Evolutionary conservation across 2,329 filamentous ascomycete genomes (phyloP), one percentile per base, ranked within the genome.

Genomic region (Pezicula rhizophila): DNA sequence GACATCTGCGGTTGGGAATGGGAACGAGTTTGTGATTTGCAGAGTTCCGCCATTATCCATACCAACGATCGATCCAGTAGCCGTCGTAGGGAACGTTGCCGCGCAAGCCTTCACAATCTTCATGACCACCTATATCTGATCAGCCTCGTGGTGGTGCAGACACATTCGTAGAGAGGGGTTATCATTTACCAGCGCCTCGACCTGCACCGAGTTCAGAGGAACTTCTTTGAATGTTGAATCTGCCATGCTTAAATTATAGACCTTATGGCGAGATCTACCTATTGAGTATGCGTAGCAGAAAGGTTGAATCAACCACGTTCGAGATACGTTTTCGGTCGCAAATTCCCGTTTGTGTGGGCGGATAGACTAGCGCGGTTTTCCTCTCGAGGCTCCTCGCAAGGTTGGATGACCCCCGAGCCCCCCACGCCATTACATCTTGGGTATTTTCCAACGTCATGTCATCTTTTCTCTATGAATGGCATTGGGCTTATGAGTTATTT

Each of bases 31-130:
- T 61, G 93, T 97, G 72, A 97, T 77, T 73, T 97, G 85, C 54
- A 97, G 81, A 52, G 84, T 77, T 57, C 82, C 81, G 57, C 86
- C 82, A 63, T 81, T 80, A 70, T 97, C 92, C 88, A 97, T 91
- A 61, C 93, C 93, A 52, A 96, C 90, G 53, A 96, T 80, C 54
- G 87, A 89, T 54, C 92, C 92, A 48, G 91, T 96, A 49, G 90
- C 89, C 49, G 84, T 84, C 46, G 89, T 92, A 43, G 92, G 92
- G 74, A 96, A 96, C 47, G 80, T 79, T 63, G 87, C 81, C 50
- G 89, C 86, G 74, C 88, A 89, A 76, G 96, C 91, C 74, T 95
- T 96, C 71, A 95, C 91, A 68, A 97, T 91, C 78, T 96, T 96
- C 87, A 96, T 92, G 61, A 95, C 88, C 64, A 95, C 88, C 88